Conservation (phyloP, 768 basidiomycete genomes). For the Jaapia argillacea region DNA sequence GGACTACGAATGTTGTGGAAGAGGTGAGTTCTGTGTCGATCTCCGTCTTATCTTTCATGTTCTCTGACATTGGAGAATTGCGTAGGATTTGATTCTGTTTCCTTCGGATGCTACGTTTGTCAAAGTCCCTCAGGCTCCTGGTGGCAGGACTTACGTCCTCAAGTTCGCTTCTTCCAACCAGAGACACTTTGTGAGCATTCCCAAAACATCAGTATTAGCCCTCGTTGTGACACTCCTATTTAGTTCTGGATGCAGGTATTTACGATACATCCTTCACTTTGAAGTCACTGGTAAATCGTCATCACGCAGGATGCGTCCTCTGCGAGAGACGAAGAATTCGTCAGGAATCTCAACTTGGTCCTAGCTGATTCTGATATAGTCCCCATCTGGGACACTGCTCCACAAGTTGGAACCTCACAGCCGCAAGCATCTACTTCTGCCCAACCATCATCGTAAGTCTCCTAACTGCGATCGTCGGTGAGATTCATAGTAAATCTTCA, state of each 20-base stretch:
- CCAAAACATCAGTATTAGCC: too few species aligned
- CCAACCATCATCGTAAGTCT: conserved; percentile 9
- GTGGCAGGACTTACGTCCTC: conserved; percentile 75
- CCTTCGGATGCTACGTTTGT: conserved; percentile 78
- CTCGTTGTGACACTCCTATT: conserved; percentile 6
- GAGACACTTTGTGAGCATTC: conserved; percentile 74
- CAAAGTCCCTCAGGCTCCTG: conserved; percentile 55
- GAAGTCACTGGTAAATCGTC: not conserved
- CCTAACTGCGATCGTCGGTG: too few species aligned
- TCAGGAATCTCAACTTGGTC: conserved; percentile 58
- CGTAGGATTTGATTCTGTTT: conserved; percentile 85
- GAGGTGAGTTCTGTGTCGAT: conserved; percentile 35
- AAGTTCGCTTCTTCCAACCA: conserved; percentile 88
- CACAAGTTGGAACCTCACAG: conserved; percentile 28
- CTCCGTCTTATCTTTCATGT: too few species aligned
- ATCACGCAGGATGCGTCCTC: conserved; percentile 52
- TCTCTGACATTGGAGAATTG: conserved; percentile 1
- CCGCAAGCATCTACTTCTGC: conserved; percentile 38
- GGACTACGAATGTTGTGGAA: conserved; percentile 25
- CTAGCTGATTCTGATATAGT: conserved; percentile 57
- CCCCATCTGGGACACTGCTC: conserved; percentile 51
- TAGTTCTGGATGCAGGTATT: conserved; percentile 86
- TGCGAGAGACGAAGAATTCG: conserved; percentile 63
- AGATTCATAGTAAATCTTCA: too few species aligned
- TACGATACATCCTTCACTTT: not conserved